phyloP scores from a whole-genome alignment of 202 grass and related monocot species.

The Setaria italica region DNA sequence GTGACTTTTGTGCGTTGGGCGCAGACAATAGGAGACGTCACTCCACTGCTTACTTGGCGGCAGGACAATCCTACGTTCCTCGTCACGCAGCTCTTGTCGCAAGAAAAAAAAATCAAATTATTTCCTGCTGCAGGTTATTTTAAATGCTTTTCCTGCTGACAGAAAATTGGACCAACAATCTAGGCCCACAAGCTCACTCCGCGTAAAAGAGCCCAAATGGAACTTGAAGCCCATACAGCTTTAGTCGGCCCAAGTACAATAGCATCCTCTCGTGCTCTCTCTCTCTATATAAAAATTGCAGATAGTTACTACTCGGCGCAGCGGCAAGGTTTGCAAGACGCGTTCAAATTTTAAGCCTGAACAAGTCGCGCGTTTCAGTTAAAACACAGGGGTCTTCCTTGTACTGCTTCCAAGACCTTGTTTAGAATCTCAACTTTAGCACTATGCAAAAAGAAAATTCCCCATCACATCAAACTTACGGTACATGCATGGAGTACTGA shows the following conservation, averaged over 20 bases:
- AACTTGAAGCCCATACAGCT: neutral
- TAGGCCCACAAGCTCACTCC: neutral
- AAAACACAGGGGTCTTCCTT: neutral
- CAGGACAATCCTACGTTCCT: neutral
- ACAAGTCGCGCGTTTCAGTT: neutral
- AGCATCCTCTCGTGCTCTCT: neutral
- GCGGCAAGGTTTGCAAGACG: neutral
- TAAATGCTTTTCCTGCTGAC: neutral
- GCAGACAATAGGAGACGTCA: neutral
- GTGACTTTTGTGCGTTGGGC: neutral
- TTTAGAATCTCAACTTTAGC: no score
- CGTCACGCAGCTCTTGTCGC: neutral
- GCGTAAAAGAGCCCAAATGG: neutral
- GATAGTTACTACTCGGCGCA: neutral
- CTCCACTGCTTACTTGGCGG: conserved; percentile 8
- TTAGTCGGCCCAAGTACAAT: neutral
- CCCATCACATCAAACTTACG: no score
- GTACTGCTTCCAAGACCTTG: neutral
- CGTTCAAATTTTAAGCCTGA: neutral
- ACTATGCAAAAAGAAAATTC: no score
- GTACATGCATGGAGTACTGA: no score
- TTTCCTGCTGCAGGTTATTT: neutral
- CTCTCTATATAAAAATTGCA: no score
- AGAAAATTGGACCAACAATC: no score
- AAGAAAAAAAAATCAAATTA: neutral